Evolutionary conservation across 2,329 filamentous ascomycete genomes (phyloP).

Genomic region (Metarhizium sp.): DNA sequence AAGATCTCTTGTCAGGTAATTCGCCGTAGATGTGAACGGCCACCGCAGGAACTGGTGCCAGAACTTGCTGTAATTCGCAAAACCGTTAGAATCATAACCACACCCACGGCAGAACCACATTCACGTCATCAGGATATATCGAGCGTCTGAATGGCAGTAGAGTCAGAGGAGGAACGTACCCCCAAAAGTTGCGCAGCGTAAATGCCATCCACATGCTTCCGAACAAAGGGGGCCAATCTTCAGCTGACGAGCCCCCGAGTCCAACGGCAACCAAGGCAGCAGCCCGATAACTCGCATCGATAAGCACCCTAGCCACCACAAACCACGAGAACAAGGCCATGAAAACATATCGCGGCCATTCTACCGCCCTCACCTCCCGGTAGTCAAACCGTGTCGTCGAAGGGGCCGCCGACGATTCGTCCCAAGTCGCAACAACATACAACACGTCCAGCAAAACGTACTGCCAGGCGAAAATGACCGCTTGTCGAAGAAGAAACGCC

Average conservation of each 20-base stretch:
- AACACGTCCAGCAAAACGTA: not conserved
- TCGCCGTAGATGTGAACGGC: not conserved
- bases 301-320: not conserved
- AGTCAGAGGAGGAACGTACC: not conserved
- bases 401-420: not conserved
- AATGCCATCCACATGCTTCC: not conserved
- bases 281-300: slow-evolving; percentile 1
- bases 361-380: not conserved
- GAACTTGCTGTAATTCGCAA: not conserved
- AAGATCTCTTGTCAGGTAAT: not conserved
- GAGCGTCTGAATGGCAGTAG: no score
- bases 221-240: not conserved
- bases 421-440: not conserved
- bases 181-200: not conserved
- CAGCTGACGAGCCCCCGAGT: not conserved
- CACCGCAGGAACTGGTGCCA: not conserved
- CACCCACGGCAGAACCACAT: no score
- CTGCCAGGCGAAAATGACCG: not conserved
- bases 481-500: not conserved
- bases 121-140: no score
- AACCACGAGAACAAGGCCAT: not conserved
- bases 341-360: not conserved
- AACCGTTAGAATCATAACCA: no score
- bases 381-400: not conserved
- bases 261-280: not conserved